Conservation (phyloP, 345 rosid genomes). For the Camelina neglecta region DNA sequence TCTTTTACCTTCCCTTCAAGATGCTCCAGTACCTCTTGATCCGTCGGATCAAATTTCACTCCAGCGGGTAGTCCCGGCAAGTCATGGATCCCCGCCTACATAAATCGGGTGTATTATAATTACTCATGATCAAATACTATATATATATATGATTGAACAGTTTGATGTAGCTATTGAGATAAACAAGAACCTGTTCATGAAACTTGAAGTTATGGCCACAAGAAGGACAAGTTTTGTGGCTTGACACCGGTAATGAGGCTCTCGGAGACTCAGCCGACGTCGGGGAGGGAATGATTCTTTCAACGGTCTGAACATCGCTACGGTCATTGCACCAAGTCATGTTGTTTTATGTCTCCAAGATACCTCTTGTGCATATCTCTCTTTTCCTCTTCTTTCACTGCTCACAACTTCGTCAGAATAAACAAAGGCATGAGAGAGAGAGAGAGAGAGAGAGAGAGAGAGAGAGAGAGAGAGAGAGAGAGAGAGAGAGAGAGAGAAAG, state of each 20-base stretch:
- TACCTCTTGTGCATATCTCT: slow-evolving; percentile 50
- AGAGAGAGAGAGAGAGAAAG: slow-evolving; percentile 7
- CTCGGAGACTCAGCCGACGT: slow-evolving; percentile 30
- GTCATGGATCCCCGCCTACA: slow-evolving; percentile 77
- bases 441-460: slow-evolving; percentile 1
- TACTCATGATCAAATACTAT: too few relatives aligned
- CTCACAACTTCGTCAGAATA: slow-evolving; percentile 47
- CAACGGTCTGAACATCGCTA: slow-evolving; percentile 64
- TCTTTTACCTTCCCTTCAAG: slow-evolving; percentile 84
- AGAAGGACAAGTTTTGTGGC: slow-evolving; percentile 72
- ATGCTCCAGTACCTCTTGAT: slow-evolving; percentile 95
- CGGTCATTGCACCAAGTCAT: slow-evolving; percentile 98
- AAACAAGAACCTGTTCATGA: slow-evolving; percentile 60
- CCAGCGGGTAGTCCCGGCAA: slow-evolving; percentile 97
- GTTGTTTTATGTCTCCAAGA: slow-evolving; percentile 27
- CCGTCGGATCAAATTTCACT: slow-evolving; percentile 97
- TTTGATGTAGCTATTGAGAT: not conserved
- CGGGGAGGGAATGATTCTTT: slow-evolving; percentile 51
- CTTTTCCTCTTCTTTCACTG: slow-evolving; percentile 38
- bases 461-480: not conserved
- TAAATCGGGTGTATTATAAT: not conserved
- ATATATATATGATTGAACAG: not conserved
- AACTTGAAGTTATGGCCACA: slow-evolving; percentile 86
- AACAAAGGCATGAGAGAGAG: slow-evolving; percentile 41
- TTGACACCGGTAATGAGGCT: slow-evolving; percentile 34